Conservation (phyloP, 2,329 filamentous ascomycete species). For the Didymella lethalis region DNA sequence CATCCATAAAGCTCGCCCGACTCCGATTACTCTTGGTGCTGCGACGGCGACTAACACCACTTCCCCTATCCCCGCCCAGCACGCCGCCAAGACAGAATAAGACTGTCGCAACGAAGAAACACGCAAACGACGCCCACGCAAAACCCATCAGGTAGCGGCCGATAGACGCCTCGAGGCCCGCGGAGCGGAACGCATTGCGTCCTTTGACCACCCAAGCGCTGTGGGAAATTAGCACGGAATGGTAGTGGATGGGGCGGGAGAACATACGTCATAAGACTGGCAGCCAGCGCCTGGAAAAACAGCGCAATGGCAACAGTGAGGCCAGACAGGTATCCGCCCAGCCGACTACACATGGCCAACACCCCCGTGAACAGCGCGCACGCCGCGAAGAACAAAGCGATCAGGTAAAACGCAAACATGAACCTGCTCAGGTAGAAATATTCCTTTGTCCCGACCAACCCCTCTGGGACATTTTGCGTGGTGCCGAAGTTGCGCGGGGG, state of each 20-base stretch:
- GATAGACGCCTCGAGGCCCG: slow-evolving; percentile 65
- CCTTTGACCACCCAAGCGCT: slow-evolving; percentile 74
- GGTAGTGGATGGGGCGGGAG: not conserved
- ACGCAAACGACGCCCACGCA: slow-evolving; percentile 75
- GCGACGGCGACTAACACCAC: slow-evolving; percentile 55
- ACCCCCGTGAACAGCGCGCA: slow-evolving; percentile 72
- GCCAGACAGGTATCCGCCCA: slow-evolving; percentile 73
- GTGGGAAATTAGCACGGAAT: not conserved
- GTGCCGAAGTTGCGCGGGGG: slow-evolving; percentile 69
- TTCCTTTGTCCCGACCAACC: slow-evolving; percentile 64
- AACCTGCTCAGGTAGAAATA: slow-evolving; percentile 91
- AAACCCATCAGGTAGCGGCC: slow-evolving; percentile 77
- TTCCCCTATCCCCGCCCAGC: slow-evolving; percentile 56
- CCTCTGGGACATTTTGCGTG: slow-evolving; percentile 59
- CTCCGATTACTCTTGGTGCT: slow-evolving; percentile 54
- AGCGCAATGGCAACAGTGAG: slow-evolving; percentile 66
- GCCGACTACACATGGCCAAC: slow-evolving; percentile 73
- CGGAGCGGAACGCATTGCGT: slow-evolving; percentile 69
- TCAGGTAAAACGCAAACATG: slow-evolving; percentile 89
- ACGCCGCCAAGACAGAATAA: slow-evolving; percentile 71
- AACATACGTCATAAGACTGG: slow-evolving; percentile 78
- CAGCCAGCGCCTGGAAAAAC: slow-evolving; percentile 73
- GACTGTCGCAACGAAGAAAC: slow-evolving; percentile 70
- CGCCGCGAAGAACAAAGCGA: slow-evolving; percentile 80
- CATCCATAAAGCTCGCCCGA: slow-evolving; percentile 64